Base-by-base conservation (phyloP, 305 asterid species). In the Fraxinus dipetala region DNA sequence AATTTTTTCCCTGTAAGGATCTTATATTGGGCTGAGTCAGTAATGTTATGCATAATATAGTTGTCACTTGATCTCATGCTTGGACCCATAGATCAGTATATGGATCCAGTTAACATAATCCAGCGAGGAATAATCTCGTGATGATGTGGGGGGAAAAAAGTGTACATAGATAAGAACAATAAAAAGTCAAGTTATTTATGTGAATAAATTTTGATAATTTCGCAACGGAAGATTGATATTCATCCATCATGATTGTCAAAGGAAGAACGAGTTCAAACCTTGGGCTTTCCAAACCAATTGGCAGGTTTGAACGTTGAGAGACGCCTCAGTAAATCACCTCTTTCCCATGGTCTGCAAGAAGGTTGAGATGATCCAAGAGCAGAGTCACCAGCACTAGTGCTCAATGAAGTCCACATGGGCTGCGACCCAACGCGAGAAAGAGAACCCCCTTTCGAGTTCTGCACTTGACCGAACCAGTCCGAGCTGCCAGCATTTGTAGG, bases 291-390 rank as follows among this genome's bases (percentile, higher is more conserved):
- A 86, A 91, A 89, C 99, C 99, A 96, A 89, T 93, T 91, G 77
- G 90, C 89, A 80, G 99, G 98, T 84, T 85, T 90, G 89, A 96
- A 96, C 43, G 98, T 96, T 73, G 98, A 94, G 84, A 96, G 97
- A 30, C 99, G 97, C 90, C 96, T 92, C 84, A 96, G 87, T 77
- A 96, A 85, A 89, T 96, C 99, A 85, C 99, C 98, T 90, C 99
- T 90, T 88, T 96, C 99, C 98, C 99, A 96, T 80, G 99, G 99
- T 90, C 98, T 91, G 86, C 99, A 96, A 20, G 98, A 92, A 83
- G 97, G 93, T 86, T 91, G 97, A 69, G 98, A 93, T 24, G 98
- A 90, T 84, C 98, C 99, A 81, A 93, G 91, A 75, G 94, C 95
- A 80, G 98, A 93, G 87, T 97, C 98, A 90, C 93, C 94, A 79